These are phyloP conservation scores for Ustilago lituana DNA, from an alignment of 1,284 basidiomycete species.

Conservation along the genomic window DNA sequence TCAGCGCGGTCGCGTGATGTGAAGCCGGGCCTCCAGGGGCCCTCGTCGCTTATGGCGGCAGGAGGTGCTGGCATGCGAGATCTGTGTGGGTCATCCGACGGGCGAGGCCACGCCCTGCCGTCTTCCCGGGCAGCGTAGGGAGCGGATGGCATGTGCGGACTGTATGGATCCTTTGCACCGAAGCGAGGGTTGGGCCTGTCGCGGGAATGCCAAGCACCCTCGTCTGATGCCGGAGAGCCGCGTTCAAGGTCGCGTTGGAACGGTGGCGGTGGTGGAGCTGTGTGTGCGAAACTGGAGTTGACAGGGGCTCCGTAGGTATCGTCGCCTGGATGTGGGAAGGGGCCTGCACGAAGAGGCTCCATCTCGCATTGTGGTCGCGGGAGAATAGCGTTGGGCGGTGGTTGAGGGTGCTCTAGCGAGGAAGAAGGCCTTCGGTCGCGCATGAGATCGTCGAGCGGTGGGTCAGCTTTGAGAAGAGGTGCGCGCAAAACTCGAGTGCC, in stretches of 20 bases:
- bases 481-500: constrained; percentile 3
- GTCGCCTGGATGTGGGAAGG: constrained; percentile 11
- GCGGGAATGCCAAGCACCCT: constrained; percentile 22
- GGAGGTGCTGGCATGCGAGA: constrained; percentile 27
- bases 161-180: constrained; percentile 21
- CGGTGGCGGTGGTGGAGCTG: constrained; percentile 18
- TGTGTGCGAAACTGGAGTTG: constrained; percentile 4
- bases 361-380: constrained; percentile 14
- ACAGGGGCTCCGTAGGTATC: constrained; percentile 8
- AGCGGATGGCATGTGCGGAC: constrained; percentile 14
- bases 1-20: constrained; percentile 15
- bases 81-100: constrained; percentile 20
- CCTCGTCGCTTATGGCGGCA: constrained; percentile 12
- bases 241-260: constrained; percentile 18
- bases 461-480: background rate
- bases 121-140: constrained; percentile 17
- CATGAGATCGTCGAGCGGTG: constrained; percentile 7
- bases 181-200: constrained; percentile 22
- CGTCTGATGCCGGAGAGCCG: constrained; percentile 17
- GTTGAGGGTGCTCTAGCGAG: constrained; percentile 12
- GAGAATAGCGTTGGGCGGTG: constrained; percentile 17
- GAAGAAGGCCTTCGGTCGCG: constrained; percentile 17
- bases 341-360: constrained; percentile 6
- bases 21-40: constrained; percentile 16
- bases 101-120: constrained; percentile 15